Evolutionary conservation across 2,329 filamentous ascomycete species (phyloP), one percentile per base, ranked within the genome.

Genomic region (Venturia aucupariae): DNA sequence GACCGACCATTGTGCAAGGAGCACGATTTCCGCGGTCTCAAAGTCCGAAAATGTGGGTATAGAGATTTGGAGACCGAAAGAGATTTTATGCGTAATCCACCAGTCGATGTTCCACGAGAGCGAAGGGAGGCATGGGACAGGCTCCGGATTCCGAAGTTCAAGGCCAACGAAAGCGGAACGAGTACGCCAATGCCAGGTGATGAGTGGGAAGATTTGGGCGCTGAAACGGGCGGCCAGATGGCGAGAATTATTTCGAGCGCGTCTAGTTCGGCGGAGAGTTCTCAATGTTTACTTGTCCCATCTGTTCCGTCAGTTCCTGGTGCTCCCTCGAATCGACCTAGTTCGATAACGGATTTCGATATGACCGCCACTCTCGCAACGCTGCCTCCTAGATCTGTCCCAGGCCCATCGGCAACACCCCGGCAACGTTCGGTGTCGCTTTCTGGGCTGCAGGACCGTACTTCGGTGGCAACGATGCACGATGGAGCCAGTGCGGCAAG

Each of bases 1-100:
- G 82, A 82, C 48, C 82, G 78, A 63, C 78, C 82, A 2, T 73
- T 85, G 32, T 85, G 83, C 72, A 83, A 84, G 68, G 82, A 84
- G 68, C 83, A 85, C 70, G 83, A 85, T 67, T 79, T 85, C 55
- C 79, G 82, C 32, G 82, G 79, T 17, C 75, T 84, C 24, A 81
- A 82, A 63, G 75, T 84, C 35, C 76, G 82, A 44, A 83, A 84
- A 60, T 85, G 83, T 69, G 83, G 83, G 22, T 84, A 80, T 68
- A 76, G 80, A 67, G 82, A 84, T 62, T 76, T 85, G 65, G 74
- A 77, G 35, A 73, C 79, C 27, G 83, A 85, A 69, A 72, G 75
- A 15, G 75, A 77, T 30, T 74, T 75, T 64, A 74, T 74, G 10
- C 70, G 73, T 60, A 70, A 76, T 42, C 54, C 39, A 6, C 71